Evolutionary conservation across 2,329 filamentous ascomycete genomes (phyloP), one percentile per base, ranked within the genome.

Genomic region (Paecilomyces dactylethromorphus): DNA sequence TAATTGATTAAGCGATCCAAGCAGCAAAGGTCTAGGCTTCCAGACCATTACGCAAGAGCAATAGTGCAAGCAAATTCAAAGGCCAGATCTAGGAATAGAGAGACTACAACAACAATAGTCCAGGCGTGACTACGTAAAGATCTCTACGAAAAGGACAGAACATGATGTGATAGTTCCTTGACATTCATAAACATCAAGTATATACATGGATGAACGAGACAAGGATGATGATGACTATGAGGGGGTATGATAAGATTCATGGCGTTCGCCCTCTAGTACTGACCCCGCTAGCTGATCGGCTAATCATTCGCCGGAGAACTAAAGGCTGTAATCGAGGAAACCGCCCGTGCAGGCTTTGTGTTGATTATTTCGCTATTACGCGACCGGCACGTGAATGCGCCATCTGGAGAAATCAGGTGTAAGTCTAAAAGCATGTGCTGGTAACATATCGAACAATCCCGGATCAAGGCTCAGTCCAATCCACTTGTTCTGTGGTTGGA

Each of bases 401-500:
- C 33, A 31, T 24, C 26, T 39, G 35, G 32, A 55, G 24, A 35
- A 35, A 55, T 55, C 54, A 55, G 22, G 24, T 45, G 54, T 55
- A 35, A 15, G 35, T 55, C 31, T 21, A 56, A 18, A 22, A 21
- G 24, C 22, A 29, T 24, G 10, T 24, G 50, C 8, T 52, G 3
- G 18, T 45, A 45, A 45, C 22, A 24, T 29, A 24, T 58, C 33
- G 53, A 13, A 32, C 31, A 13, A 35, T 49, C 39, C 53, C 15
- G 24, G 33, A 18, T 66, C 61, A 67, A 58, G 91, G 87, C 76
- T 99, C 94, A 31, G 90, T 88, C 94, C 94, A 99, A 78, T 97
- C 95, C 59, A 97, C 92, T 77, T 97, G 92, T 70, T 99, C 94
- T 71, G 89, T 88, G 18, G 95, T 82, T 62, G 88, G 83, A 56